Evolutionary conservation across 2,329 filamentous ascomycete genomes (phyloP).

Genomic region (Botryosphaeria dothidea): DNA sequence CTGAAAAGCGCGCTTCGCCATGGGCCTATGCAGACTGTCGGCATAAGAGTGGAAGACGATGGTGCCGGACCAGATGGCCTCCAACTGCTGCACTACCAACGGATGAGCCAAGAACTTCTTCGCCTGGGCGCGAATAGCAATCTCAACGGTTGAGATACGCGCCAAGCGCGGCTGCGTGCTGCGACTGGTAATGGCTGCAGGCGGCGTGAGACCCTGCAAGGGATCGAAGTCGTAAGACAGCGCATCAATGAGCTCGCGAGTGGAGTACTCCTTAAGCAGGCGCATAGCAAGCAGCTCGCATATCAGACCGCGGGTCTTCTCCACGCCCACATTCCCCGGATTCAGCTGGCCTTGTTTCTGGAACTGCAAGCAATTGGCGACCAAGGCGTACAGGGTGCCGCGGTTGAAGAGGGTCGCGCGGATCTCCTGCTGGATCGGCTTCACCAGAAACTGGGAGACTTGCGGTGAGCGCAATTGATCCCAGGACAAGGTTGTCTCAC

Average conservation of each 20-base stretch:
- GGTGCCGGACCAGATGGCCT: conserved; percentile 94
- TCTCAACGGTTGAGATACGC: conserved; percentile 85
- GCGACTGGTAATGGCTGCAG: conserved; percentile 32
- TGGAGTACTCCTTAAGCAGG: conserved; percentile 84
- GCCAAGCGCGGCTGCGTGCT: conserved; percentile 54
- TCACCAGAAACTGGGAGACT: conserved; percentile 91
- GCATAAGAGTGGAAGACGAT: conserved; percentile 92
- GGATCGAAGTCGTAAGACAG: conserved; percentile 95
- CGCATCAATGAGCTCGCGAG: conserved; percentile 87
- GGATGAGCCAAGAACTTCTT: conserved; percentile 93
- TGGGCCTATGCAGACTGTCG: conserved; percentile 75
- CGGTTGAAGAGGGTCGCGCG: conserved; percentile 79
- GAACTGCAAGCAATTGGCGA: conserved; percentile 94
- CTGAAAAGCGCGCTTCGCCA: conserved; percentile 37
- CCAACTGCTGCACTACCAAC: conserved; percentile 88
- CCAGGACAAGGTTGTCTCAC: conserved; percentile 91
- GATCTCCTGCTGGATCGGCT: conserved; percentile 92
- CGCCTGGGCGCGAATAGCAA: conserved; percentile 88
- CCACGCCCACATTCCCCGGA: conserved; percentile 81
- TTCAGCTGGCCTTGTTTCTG: conserved; percentile 80
- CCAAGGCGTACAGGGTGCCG: conserved; percentile 83
- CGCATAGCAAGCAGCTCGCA: conserved; percentile 91
- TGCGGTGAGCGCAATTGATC: conserved; percentile 95
- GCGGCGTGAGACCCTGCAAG: conserved; percentile 72
- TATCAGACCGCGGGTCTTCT: conserved; percentile 80